Evolutionary conservation across 768 basidiomycete genomes (phyloP).

Genomic region (Tricholoma sp.): DNA sequence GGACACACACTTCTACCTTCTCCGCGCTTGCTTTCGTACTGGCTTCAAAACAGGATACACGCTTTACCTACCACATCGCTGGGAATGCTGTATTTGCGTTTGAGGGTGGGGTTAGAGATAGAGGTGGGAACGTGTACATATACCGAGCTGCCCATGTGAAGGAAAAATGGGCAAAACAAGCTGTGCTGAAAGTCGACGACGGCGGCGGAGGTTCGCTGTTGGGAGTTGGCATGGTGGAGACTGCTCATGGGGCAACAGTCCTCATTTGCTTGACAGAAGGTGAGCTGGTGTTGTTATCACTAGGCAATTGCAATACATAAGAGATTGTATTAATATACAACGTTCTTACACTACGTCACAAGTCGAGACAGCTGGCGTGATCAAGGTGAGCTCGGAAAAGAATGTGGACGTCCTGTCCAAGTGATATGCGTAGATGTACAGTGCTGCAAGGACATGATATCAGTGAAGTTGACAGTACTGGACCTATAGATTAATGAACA

Average conservation of each 20-base stretch:
- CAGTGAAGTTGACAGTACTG: slow-evolving; percentile 18
- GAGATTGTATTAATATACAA: slow-evolving; percentile 9
- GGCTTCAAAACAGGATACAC: slow-evolving; percentile 85
- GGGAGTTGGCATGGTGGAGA: slow-evolving; percentile 58
- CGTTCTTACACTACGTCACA: slow-evolving; percentile 6
- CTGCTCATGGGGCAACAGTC: slow-evolving; percentile 26
- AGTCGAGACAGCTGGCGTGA: slow-evolving; percentile 4
- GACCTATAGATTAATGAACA: slow-evolving; percentile 20
- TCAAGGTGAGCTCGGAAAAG: slow-evolving; percentile 1
- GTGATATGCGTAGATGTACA: slow-evolving; percentile 19
- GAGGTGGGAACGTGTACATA: slow-evolving; percentile 81
- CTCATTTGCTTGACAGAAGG: slow-evolving; percentile 76
- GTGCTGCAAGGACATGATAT: slow-evolving; percentile 25
- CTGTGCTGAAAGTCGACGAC: slow-evolving; percentile 71
- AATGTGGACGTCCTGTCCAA: slow-evolving; percentile 17
- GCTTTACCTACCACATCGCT: slow-evolving; percentile 76
- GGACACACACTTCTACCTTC: slow-evolving; percentile 80
- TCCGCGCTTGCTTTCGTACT: slow-evolving; percentile 91
- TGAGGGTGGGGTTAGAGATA: slow-evolving; percentile 64
- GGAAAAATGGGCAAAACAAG: slow-evolving; percentile 71
- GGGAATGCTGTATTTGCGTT: slow-evolving; percentile 68
- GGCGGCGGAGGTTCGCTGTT: slow-evolving; percentile 69
- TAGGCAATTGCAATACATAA: not conserved
- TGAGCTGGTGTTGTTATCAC: slow-evolving; percentile 55
- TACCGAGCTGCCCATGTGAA: slow-evolving; percentile 56